Conservation (phyloP, 148 eudicot species). For the Amaranthus cruentus region DNA sequence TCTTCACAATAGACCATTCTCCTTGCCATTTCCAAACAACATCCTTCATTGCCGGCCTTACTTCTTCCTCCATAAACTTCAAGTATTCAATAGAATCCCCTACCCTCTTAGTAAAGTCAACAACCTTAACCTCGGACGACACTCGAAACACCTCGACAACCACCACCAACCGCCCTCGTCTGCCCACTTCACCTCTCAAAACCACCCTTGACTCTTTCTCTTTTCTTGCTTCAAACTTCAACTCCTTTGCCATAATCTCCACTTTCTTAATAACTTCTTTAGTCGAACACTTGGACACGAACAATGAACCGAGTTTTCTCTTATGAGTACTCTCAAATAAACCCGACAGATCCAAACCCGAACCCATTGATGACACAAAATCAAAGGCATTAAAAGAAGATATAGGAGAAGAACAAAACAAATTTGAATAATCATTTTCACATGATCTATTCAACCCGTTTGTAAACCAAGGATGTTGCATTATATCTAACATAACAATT, state of each 20-base stretch:
- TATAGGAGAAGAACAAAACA: constrained; percentile 21
- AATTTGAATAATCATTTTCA: constrained; percentile 10
- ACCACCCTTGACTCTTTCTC: constrained; percentile 38
- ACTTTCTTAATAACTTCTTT: constrained; percentile 30
- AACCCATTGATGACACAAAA: constrained; percentile 49
- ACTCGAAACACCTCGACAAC: constrained; percentile 49
- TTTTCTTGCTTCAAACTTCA: constrained; percentile 29
- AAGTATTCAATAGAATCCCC: constrained; percentile 55
- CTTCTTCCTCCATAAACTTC: constrained; percentile 48
- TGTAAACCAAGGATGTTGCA: constrained; percentile 44
- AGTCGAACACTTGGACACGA: constrained; percentile 40
- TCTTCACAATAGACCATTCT: constrained; percentile 27
- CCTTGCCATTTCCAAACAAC: constrained; percentile 74
- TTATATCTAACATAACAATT: constrained; percentile 32
- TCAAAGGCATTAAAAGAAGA: constrained; percentile 50
- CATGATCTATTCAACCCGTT: constrained; percentile 19
- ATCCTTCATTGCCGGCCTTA: constrained; percentile 57
- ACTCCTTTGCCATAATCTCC: constrained; percentile 26
- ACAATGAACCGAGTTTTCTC: constrained; percentile 24
- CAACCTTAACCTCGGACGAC: constrained; percentile 47
- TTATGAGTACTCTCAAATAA: constrained; percentile 34
- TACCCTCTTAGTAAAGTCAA: constrained; percentile 41
- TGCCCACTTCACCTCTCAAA: constrained; percentile 29
- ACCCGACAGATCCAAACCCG: constrained; percentile 56
- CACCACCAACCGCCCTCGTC: constrained; percentile 40